Percentiles rank a stretch among this genome's conserved stretches.
Evolutionary conservation across 2,329 filamentous ascomycete genomes (phyloP).

Genomic region (Stagonosporopsis tanaceti): DNA sequence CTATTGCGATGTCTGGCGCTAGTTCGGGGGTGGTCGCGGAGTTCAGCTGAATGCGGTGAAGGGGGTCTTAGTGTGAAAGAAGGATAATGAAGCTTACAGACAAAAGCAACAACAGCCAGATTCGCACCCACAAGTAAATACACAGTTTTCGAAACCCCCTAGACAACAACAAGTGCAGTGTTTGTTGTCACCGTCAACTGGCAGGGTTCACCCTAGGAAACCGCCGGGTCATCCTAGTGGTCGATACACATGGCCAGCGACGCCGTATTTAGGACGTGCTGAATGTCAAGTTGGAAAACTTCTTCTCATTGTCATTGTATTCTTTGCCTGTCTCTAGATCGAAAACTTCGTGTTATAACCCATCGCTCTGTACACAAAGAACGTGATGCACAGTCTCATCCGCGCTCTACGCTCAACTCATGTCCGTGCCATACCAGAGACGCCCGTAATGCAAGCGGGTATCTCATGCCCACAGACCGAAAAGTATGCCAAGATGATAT

Average conservation of each 20-base stretch:
- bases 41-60: constrained; percentile 23
- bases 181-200: constrained; percentile 14
- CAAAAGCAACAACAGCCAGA: background rate
- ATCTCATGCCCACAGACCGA: constrained; percentile 28
- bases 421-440: constrained; percentile 15
- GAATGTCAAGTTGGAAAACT: background rate
- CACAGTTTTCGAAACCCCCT: constrained; percentile 1
- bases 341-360: background rate
- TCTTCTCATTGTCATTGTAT: background rate
- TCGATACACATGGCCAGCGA: background rate
- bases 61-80: background rate
- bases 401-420: background rate
- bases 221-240: background rate
- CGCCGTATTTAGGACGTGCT: background rate
- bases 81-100: background rate
- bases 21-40: constrained; percentile 30
- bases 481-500: constrained; percentile 14
- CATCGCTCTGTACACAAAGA: background rate
- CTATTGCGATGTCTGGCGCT: constrained; percentile 28
- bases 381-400: background rate
- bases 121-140: background rate
- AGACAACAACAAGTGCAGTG: constrained; percentile 4
- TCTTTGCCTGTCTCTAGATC: background rate
- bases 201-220: constrained; percentile 19
- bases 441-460: constrained; percentile 35